Percentiles rank a stretch among this genome's conserved stretches.
These are phyloP conservation scores for Botrytis pseudocinerea DNA, from an alignment of 2,329 filamentous ascomycete genomes.

Conservation along the genomic window DNA sequence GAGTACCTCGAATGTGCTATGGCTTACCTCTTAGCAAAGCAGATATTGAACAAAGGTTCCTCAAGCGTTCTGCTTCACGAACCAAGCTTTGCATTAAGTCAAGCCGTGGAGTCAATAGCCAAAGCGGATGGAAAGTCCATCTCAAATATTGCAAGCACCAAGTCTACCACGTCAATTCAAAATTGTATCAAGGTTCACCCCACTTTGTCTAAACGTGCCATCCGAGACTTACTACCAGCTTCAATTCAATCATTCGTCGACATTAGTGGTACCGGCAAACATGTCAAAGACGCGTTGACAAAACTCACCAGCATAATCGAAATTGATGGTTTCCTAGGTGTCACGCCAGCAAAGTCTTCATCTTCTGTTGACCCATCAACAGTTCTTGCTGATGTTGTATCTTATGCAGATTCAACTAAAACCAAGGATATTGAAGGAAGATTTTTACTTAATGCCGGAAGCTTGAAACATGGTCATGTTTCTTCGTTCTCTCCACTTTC, in stretches of 20 bases:
- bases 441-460: not conserved
- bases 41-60: not conserved
- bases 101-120: slow-evolving; percentile 10
- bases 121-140: not conserved
- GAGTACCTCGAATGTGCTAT: not conserved
- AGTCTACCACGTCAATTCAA: not conserved
- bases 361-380: not conserved
- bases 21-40: slow-evolving; percentile 12
- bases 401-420: not conserved
- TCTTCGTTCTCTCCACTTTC: slow-evolving; percentile 6
- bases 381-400: not conserved
- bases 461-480: not conserved
- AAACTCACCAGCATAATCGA: not conserved
- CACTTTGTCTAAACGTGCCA: slow-evolving; percentile 22
- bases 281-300: not conserved
- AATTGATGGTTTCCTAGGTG: not conserved
- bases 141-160: not conserved
- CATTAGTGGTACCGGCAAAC: slow-evolving; percentile 5
- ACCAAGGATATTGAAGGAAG: not conserved
- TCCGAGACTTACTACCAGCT: not conserved
- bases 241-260: slow-evolving; percentile 16
- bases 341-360: not conserved
- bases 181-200: not conserved
- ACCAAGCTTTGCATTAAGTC: slow-evolving; percentile 1
- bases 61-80: slow-evolving; percentile 5